A percentile compares a stretch with the other conserved stretches of the same genome.
These are phyloP conservation scores for Schizopora paradoxa DNA, from an alignment of 1,284 basidiomycete genomes.

Conservation along the genomic window DNA sequence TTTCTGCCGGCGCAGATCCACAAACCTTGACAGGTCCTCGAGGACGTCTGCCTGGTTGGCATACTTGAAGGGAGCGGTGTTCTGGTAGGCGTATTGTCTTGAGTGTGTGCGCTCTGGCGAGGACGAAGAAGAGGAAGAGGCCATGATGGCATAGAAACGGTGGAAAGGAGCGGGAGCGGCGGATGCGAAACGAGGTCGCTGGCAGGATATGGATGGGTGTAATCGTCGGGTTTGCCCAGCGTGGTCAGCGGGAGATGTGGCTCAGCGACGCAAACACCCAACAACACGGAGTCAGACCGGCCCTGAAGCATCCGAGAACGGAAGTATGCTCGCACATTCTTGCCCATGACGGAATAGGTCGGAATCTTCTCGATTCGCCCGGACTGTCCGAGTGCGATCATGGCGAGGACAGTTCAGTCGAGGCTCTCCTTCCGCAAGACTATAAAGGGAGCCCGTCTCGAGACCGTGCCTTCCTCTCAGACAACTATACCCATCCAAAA, in stretches of 20 bases:
- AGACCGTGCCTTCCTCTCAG: no score
- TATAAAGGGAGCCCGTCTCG: no score
- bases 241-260: no score
- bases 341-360: no score
- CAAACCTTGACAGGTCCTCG: constrained; percentile 84
- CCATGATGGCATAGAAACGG: constrained; percentile 31
- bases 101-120: constrained; percentile 57
- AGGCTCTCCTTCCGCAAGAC: no score
- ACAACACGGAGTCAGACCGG: not conserved
- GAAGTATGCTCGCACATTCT: not conserved
- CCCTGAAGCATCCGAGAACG: not conserved
- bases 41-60: constrained; percentile 74
- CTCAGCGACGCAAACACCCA: not conserved
- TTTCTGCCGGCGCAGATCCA: constrained; percentile 12
- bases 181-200: no score
- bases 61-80: constrained; percentile 56
- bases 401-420: no score
- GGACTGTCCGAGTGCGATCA: no score
- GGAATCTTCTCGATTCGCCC: no score
- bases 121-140: constrained; percentile 54
- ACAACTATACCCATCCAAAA: no score
- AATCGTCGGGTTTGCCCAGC: no score
- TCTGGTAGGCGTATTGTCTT: constrained; percentile 38
- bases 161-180: constrained; percentile 4
- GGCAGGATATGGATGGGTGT: no score